Conservation (phyloP, 306 rosid species). For the Castanopsis chinensis region DNA sequence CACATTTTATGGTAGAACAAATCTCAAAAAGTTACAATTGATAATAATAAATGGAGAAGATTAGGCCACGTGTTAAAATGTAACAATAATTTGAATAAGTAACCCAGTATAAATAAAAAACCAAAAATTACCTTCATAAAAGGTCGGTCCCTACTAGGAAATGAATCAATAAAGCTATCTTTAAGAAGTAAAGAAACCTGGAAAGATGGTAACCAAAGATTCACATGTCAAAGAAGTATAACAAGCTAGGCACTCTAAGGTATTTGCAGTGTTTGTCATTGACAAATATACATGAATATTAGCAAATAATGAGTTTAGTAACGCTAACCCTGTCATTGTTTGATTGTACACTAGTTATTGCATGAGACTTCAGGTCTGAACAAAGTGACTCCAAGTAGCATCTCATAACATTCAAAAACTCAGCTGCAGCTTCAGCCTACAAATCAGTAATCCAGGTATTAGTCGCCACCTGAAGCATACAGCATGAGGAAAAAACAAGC, state of each 20-base stretch:
- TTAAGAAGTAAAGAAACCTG: slow-evolving; percentile 98
- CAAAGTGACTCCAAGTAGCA: slow-evolving; percentile 82
- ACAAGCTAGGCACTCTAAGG: background rate
- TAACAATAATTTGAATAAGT: too few species aligned
- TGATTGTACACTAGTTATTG: slow-evolving; percentile 88
- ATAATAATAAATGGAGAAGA: too few species aligned
- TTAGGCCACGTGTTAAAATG: too few species aligned
- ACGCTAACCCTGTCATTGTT: slow-evolving; percentile 74
- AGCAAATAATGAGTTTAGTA: slow-evolving; percentile 13
- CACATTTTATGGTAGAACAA: background rate
- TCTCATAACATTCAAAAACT: slow-evolving; percentile 62
- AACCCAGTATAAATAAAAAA: background rate
- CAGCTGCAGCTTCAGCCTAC: slow-evolving; percentile 69
- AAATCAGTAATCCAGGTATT: slow-evolving; percentile 25
- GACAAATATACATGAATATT: slow-evolving; percentile 10
- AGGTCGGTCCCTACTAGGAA: slow-evolving; percentile 71
- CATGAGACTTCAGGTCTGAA: slow-evolving; percentile 64
- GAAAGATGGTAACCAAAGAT: slow-evolving; percentile 20
- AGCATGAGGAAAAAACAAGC: background rate
- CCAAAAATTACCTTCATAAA: slow-evolving; percentile 72
- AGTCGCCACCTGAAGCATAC: slow-evolving; percentile 13
- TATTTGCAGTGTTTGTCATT: background rate
- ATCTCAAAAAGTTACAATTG: background rate
- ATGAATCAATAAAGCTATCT: slow-evolving; percentile 90
- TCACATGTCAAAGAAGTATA: slow-evolving; percentile 21